phyloP scores from a whole-genome alignment of 2,329 filamentous ascomycete genomes.

The Pestalotiopsis sp. region DNA sequence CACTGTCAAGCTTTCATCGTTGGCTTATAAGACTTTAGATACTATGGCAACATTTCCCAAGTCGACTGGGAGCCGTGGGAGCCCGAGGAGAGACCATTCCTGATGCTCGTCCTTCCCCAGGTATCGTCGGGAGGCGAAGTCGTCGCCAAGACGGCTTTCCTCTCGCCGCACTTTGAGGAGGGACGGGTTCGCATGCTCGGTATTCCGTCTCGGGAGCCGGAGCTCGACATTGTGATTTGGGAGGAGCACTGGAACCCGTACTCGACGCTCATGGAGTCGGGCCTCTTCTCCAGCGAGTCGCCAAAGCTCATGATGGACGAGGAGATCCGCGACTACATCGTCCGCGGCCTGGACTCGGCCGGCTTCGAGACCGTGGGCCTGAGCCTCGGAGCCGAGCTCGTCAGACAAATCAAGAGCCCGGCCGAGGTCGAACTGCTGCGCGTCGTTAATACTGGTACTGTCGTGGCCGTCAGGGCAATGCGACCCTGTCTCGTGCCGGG shows the following conservation, averaged over 20 bases:
- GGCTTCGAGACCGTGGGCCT: conserved; percentile 62
- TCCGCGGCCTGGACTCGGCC: conserved; percentile 53
- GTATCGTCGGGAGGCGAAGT: conserved; percentile 40
- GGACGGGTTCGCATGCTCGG: conserved; percentile 59
- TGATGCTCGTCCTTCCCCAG: conserved; percentile 61
- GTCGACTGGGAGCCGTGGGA: conserved; percentile 67
- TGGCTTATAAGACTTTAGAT: conserved; percentile 26
- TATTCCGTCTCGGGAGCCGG: conserved; percentile 54
- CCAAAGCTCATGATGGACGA: conserved; percentile 64
- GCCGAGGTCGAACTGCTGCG: conserved; percentile 59
- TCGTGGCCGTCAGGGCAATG: conserved; percentile 63
- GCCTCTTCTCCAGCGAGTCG: conserved; percentile 34
- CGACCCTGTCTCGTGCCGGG: conserved; percentile 54
- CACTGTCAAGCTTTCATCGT: not conserved
- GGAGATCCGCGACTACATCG: conserved; percentile 66
- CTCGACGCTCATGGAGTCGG: conserved; percentile 49
- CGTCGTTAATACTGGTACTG: conserved; percentile 66
- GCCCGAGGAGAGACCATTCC: conserved; percentile 64
- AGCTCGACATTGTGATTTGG: conserved; percentile 59
- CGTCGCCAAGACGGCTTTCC: conserved; percentile 57
- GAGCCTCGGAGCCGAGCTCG: conserved; percentile 55
- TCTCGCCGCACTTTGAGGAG: conserved; percentile 63
- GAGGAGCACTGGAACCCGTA: conserved; percentile 70
- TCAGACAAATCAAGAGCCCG: conserved; percentile 59
- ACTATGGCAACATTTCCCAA: conserved; percentile 66